Conservation (phyloP, 2,329 filamentous ascomycete species). For the Plenodomus tracheiphilus region DNA sequence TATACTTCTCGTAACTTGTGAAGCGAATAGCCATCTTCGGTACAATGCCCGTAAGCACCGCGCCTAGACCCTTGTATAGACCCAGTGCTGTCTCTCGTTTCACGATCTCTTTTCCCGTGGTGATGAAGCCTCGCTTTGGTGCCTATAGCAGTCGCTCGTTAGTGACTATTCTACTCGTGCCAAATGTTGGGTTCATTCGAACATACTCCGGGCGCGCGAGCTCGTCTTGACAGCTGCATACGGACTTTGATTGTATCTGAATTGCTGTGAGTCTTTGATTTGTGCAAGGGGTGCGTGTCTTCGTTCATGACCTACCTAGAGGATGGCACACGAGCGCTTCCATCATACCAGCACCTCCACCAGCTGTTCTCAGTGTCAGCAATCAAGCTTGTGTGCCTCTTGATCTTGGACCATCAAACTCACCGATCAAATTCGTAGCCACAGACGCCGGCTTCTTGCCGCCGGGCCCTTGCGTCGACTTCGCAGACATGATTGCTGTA, state of each 20-base stretch:
- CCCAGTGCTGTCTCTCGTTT: conserved; percentile 87
- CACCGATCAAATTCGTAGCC: conserved; percentile 90
- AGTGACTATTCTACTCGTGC: conserved; percentile 1
- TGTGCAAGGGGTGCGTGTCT: not conserved
- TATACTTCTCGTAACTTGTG: conserved; percentile 95
- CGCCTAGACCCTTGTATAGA: conserved; percentile 97
- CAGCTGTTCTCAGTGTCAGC: conserved; percentile 62
- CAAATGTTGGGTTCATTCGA: not conserved
- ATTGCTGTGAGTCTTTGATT: not conserved
- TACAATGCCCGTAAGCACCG: conserved; percentile 92
- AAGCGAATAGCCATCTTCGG: conserved; percentile 99
- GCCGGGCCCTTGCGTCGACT: conserved; percentile 58
- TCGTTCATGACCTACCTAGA: conserved; percentile 63
- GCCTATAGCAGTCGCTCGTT: conserved; percentile 43
- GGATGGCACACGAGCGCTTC: conserved; percentile 96
- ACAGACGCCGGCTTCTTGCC: conserved; percentile 80
- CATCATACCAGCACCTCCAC: conserved; percentile 98
- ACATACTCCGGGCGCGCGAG: conserved; percentile 74
- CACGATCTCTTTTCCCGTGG: conserved; percentile 84
- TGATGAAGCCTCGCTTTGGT: conserved; percentile 83
- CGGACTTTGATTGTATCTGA: conserved; percentile 98
- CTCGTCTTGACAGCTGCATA: conserved; percentile 94
- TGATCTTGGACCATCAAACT: conserved; percentile 30
- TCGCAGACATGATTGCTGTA: conserved; percentile 59
- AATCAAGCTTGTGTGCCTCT: conserved; percentile 1